Evolutionary conservation across 345 rosid genomes (phyloP).

Genomic region (Gossypium rotundifolium): DNA sequence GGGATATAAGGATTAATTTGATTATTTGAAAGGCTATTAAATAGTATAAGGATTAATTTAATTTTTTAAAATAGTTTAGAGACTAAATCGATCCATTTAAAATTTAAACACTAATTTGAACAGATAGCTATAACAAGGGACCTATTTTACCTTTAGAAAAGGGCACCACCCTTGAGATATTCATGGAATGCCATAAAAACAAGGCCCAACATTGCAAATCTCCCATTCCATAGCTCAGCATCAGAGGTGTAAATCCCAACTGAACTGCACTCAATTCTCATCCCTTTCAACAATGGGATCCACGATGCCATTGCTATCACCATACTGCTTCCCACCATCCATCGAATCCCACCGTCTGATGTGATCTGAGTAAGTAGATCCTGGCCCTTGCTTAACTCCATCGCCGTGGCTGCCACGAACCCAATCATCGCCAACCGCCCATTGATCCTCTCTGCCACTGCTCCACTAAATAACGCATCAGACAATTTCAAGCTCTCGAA

Average conservation of each 20-base stretch:
- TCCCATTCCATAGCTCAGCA: slow-evolving; percentile 82
- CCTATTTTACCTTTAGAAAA: not conserved
- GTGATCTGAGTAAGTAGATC: slow-evolving; percentile 49
- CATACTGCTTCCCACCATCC: slow-evolving; percentile 50
- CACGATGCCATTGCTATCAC: slow-evolving; percentile 58
- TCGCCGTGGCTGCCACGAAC: slow-evolving; percentile 59
- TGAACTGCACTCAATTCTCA: slow-evolving; percentile 42
- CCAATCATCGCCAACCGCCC: slow-evolving; percentile 90
- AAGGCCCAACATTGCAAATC: slow-evolving; percentile 77
- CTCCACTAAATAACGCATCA: slow-evolving; percentile 66
- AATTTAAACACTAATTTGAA: too few relatives aligned
- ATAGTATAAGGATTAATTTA: too few relatives aligned
- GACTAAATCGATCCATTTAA: too few relatives aligned
- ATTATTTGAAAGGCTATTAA: too few relatives aligned
- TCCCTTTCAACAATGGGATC: slow-evolving; percentile 56
- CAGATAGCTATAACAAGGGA: too few relatives aligned
- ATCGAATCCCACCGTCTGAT: slow-evolving; percentile 49
- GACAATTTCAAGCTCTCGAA: slow-evolving; percentile 41
- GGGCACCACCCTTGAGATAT: slow-evolving; percentile 56
- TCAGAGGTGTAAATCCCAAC: slow-evolving; percentile 45
- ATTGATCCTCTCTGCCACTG: slow-evolving; percentile 86
- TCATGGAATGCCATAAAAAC: slow-evolving; percentile 73
- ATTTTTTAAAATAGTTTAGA: too few relatives aligned
- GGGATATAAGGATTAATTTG: too few relatives aligned
- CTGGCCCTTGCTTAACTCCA: slow-evolving; percentile 61